Evolutionary conservation across 164 flowering plant species (phyloP), one percentile per base, ranked within the genome.

Genomic region (Amborella trichopoda): DNA sequence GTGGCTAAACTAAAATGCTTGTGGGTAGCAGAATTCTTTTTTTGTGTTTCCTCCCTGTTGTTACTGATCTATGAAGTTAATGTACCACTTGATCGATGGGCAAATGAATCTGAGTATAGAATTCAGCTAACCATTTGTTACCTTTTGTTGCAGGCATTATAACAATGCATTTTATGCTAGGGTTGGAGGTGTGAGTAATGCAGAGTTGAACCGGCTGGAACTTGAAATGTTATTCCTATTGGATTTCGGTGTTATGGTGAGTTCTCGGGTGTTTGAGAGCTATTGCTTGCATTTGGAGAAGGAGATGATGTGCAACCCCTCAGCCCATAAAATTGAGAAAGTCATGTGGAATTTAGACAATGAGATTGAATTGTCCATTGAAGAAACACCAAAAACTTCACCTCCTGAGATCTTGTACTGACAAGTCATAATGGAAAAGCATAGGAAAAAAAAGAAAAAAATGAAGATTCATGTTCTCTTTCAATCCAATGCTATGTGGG

Each of bases 151-250:
- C 75, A 90, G 98, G 70, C 98, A 91, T 19, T 82, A 80, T 20
- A 80, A 91, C 65, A 91, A 91, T 56, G 86, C 87, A 38, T 77
- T 86, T 51, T 91, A 66, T 46, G 96, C 96, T 0, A 55, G 81
- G 33, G 96, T 91, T n/a, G 98, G 96, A 11, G 98, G 98, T 30
- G 77, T 91, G 47, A 86, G 76, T 73, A 91, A 81, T 53, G 66
- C 60, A 0, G 94, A 86, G 49, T 44, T 91, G 44, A 91, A 91
- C 75, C 66, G 63, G 56, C 78, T 91, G 0, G 98, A 91, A 49
- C 0, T 91, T 40, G 94, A 91, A 61, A 46, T 91, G 53, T 77
- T 91, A 16, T 80, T 81, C 72, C 48, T 78, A 52, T 51, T 91
- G 62, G 94, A 91, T 61, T 91, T 83, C 46, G 73, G 75, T 13